Base-by-base conservation (phyloP, 1,284 basidiomycete genomes). In the Limonomyces culmigenus region DNA sequence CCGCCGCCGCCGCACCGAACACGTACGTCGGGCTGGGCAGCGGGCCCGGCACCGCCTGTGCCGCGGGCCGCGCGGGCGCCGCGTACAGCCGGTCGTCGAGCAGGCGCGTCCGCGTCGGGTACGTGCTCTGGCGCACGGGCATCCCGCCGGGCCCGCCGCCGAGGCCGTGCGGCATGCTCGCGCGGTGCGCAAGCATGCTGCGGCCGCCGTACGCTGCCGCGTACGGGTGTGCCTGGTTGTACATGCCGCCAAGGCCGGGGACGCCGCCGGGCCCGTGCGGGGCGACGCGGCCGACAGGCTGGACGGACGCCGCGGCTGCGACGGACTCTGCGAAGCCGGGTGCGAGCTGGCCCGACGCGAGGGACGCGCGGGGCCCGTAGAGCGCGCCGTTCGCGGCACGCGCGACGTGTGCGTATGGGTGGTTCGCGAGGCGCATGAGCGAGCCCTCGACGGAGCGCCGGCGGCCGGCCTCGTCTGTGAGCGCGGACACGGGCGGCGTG, bases 11-110 rank as follows among this genome's bases (percentile, higher is more conserved):
- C 41, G 46, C 44, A 5, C 77, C 77, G 45, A 81, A 81, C 30
- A 71, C 71, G 57, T 70, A 81, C 45, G 64, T 65, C 19, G 72
- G 70, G 5, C 64, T 62, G 4, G 77, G 78, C n/a, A 80, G 59
- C 4, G 78, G 77, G 0, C 77, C 78, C 5, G 74, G 70, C 33
- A 74, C 64, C 8, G 71, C 70, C 2, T 15, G 27, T 19, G 14
- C 15, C 29, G 15, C 18, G 27, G 14, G 5, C 15, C 29, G 15
- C 33, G 33, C 12, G 38, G n/a, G 13, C 39, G 34, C 12, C 35
- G 27, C 17, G 33, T 23, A 39, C 29, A 35, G 35, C 19, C 25
- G 32, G 25, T 14, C 20, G 33, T 5, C 25, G 41, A 11, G 32
- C 30, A n/a, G 27, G 29, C 13, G 40, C 20, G 21, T 30, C 25